Base-by-base conservation (phyloP, 2,329 filamentous ascomycete species). In the Talaromyces sp. region DNA sequence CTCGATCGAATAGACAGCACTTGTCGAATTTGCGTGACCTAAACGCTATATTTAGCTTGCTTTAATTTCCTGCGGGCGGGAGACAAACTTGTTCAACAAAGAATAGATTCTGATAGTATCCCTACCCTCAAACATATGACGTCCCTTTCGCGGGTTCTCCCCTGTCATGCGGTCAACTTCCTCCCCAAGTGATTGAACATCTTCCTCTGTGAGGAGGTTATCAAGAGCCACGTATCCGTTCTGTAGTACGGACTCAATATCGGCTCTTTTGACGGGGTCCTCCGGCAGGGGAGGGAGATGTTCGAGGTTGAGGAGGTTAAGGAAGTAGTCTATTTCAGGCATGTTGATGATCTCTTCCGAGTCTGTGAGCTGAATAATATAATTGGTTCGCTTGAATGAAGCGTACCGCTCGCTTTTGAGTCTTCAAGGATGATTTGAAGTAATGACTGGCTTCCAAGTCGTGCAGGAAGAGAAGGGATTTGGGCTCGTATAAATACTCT, bases 91-190 rank as follows among this genome's bases (percentile, higher is more conserved):
- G 68, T 76, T 75, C 35, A 76, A 63, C 21, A 79, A 67, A 11
- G 75, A 72, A 66, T 77, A 77, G 57, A 78, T 74, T 18, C 76
- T 70, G 50, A 73, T 71, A 12, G 76, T 79, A 25, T 70, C 71
- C 58, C 68, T 64, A 1, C 76, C 76, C 59, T 79, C 76, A 62
- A 78, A 79, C 21, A 66, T 54, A 65, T 76, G 76, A 28, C 75
- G 73, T 3, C 76, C 75, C 21, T 54, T 64, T 21, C 65, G 52
- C 3, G 70, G 69, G 5, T 68, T 65, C 5, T 70, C 66, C 3
- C 75, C 73, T n/a, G 71, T 64, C 50, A 78, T 64, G 2, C 73
- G 73, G 12, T 67, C 67, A 28, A 77, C 71, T 58, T 77, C 73
- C 8, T 67, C 62, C 8, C 69, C 66, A 6, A 71, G 68, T n/a